These are phyloP conservation scores for Pseudopyrenochaeta lycopersici DNA, from an alignment of 2,329 filamentous ascomycete genomes.

Conservation along the genomic window DNA sequence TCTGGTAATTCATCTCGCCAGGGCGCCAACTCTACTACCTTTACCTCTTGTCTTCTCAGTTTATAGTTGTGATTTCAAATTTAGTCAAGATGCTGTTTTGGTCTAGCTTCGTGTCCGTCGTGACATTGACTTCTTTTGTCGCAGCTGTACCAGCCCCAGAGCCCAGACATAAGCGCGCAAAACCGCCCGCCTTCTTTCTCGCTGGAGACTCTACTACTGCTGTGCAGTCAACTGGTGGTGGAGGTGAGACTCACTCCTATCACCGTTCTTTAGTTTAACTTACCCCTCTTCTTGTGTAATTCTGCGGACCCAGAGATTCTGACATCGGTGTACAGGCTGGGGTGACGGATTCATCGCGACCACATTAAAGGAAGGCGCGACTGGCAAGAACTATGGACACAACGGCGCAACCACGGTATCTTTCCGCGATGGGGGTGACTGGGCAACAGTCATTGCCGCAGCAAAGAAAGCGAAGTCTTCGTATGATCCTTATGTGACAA, in stretches of 20 bases:
- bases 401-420: slow-evolving; percentile 64
- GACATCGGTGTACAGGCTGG: slow-evolving; percentile 54
- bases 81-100: too few relatives aligned
- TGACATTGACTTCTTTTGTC: too few relatives aligned
- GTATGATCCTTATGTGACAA: slow-evolving; percentile 61
- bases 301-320: too few relatives aligned
- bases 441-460: slow-evolving; percentile 58
- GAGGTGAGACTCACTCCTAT: too few relatives aligned
- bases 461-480: slow-evolving; percentile 46
- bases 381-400: slow-evolving; percentile 64
- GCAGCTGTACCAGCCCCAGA: too few relatives aligned
- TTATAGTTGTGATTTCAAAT: too few relatives aligned
- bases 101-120: too few relatives aligned
- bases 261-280: too few relatives aligned
- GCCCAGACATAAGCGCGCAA: slow-evolving; percentile 4
- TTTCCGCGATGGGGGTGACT: slow-evolving; percentile 62
- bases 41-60: too few relatives aligned
- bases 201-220: slow-evolving; percentile 51
- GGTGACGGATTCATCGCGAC: slow-evolving; percentile 64
- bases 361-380: slow-evolving; percentile 57
- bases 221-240: slow-evolving; percentile 28
- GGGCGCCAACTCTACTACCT: too few relatives aligned
- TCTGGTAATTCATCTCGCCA: too few relatives aligned
- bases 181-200: slow-evolving; percentile 40
- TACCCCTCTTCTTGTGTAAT: too few relatives aligned